Conservation (phyloP, 2,329 filamentous ascomycete genomes). For the Phialophora verrucosa region DNA sequence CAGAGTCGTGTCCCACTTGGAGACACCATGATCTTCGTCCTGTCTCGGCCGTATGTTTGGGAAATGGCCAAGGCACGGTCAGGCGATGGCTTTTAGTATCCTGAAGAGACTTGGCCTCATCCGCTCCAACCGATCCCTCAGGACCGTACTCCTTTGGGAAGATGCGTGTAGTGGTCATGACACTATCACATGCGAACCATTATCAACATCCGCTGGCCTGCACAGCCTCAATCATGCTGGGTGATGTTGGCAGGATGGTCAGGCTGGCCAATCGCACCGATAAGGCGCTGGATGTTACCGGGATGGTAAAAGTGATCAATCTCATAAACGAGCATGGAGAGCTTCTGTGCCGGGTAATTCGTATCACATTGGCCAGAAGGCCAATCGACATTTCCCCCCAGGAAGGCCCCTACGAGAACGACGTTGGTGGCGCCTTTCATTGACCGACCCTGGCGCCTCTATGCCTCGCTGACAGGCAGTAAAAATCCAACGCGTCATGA, state of each 20-base stretch:
- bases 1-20: background rate
- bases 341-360: background rate
- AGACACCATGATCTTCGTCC: background rate
- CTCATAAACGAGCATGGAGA: background rate
- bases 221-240: background rate
- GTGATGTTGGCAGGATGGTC: background rate
- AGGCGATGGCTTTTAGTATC: background rate
- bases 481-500: background rate
- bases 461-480: background rate
- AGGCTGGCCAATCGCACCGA: background rate
- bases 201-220: background rate
- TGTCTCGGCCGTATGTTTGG: background rate
- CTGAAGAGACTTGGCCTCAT: background rate
- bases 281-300: background rate
- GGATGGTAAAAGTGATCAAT: slow-evolving; percentile 1
- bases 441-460: background rate
- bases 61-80: background rate
- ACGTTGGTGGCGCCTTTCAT: background rate
- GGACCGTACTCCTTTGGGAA: background rate
- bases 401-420: background rate
- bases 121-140: background rate
- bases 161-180: background rate
- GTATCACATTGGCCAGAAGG: background rate
- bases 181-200: background rate
- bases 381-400: background rate